A percentile compares a stretch with the other conserved stretches of the same genome.
These are phyloP conservation scores for Leptosphaerulina australis DNA, from an alignment of 2,329 filamentous ascomycete species.

Conservation along the genomic window DNA sequence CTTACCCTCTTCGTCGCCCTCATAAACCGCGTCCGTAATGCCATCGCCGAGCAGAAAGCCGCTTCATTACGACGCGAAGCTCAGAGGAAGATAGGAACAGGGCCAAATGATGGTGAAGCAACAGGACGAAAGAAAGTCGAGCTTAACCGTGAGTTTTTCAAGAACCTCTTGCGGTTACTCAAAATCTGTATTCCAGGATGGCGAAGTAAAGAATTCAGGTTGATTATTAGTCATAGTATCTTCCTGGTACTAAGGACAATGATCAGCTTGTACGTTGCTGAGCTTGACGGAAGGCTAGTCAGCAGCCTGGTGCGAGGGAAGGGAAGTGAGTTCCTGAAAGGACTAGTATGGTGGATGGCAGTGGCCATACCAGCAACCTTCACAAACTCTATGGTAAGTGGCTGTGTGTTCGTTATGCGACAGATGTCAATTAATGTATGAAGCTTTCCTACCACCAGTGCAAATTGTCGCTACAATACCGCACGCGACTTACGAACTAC, in stretches of 20 bases:
- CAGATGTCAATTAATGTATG: slow-evolving; percentile 21
- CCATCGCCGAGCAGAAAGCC: slow-evolving; percentile 90
- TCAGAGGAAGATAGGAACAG: slow-evolving; percentile 56
- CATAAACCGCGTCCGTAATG: slow-evolving; percentile 83
- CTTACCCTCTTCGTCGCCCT: slow-evolving; percentile 51
- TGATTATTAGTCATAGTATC: slow-evolving; percentile 89
- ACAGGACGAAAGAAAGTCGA: slow-evolving; percentile 77
- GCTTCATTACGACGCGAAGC: slow-evolving; percentile 70
- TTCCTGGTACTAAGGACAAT: slow-evolving; percentile 90
- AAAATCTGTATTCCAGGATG: slow-evolving; percentile 90
- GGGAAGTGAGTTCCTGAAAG: slow-evolving; percentile 84
- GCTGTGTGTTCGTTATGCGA: background rate
- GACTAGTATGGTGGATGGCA: slow-evolving; percentile 97
- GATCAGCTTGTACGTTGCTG: slow-evolving; percentile 93
- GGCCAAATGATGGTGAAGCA: slow-evolving; percentile 44
- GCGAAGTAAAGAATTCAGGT: slow-evolving; percentile 82
- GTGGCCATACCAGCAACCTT: slow-evolving; percentile 96
- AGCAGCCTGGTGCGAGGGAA: slow-evolving; percentile 90
- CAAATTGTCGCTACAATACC: slow-evolving; percentile 89
- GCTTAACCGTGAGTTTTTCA: slow-evolving; percentile 85
- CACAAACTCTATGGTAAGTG: slow-evolving; percentile 92
- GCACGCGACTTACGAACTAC: slow-evolving; percentile 88
- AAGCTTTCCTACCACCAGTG: slow-evolving; percentile 96
- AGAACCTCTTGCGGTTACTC: slow-evolving; percentile 76
- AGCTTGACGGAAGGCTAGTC: slow-evolving; percentile 91